A percentile compares a stretch with the other conserved stretches of the same genome.
Conservation (phyloP, 805 yeast genomes). For the Torulaspora gathmanii region DNA sequence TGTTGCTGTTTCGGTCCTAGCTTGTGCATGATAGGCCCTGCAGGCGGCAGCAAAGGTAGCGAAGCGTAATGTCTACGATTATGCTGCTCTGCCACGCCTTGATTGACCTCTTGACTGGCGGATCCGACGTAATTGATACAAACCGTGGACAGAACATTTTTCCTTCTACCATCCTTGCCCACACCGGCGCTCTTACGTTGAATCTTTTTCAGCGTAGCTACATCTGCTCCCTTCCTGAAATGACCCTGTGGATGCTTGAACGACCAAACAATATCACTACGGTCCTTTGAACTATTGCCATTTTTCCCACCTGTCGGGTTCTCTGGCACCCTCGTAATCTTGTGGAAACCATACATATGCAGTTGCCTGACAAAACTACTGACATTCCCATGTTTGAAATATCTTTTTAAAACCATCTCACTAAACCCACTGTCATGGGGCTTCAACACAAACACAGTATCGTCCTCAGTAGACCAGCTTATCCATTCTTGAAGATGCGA, state of each 20-base stretch:
- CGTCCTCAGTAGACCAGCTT: constrained; percentile 26
- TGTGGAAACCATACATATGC: constrained; percentile 96
- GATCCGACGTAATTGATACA: constrained; percentile 27
- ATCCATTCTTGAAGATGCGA: constrained; percentile 25
- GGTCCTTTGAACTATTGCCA: constrained; percentile 8
- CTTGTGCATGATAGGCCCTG: constrained; percentile 3
- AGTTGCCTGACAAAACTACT: constrained; percentile 90
- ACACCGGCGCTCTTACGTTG: constrained; percentile 32
- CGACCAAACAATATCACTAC: constrained; percentile 25
- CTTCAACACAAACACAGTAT: constrained; percentile 22
- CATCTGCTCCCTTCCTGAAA: constrained; percentile 24
- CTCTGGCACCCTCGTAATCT: constrained; percentile 39
- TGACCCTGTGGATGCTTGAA: constrained; percentile 33
- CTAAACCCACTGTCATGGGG: constrained; percentile 30
- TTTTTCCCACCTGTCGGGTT: background rate
- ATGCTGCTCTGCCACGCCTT: background rate
- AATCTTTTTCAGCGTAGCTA: constrained; percentile 24
- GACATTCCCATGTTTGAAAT: constrained; percentile 91
- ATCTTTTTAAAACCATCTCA: constrained; percentile 47
- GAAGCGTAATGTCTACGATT: constrained; percentile 14
- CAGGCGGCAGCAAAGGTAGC: constrained; percentile 11
- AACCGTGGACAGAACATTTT: constrained; percentile 30
- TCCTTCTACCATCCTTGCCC: constrained; percentile 33
- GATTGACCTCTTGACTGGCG: background rate
- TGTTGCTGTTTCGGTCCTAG: constrained; percentile 1